Percentiles rank a stretch among this genome's conserved stretches.
Conservation (phyloP, 202 grass and related monocot species). For the Setaria viridis region DNA sequence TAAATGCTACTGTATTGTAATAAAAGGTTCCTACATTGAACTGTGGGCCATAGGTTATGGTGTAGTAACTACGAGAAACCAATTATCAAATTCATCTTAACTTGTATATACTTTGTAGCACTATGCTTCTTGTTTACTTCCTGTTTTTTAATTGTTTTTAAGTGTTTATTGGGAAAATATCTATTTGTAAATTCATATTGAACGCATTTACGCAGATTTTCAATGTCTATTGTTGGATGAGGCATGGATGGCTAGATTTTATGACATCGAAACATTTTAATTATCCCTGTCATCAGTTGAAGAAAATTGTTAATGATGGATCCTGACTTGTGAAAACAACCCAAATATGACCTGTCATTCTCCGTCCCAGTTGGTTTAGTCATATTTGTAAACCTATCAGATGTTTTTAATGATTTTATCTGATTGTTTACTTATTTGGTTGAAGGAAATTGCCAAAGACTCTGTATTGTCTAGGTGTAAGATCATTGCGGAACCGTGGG, state of each 20-base stretch:
- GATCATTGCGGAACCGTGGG: constrained; percentile 99
- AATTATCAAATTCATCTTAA: constrained; percentile 30
- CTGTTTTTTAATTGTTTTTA: background rate
- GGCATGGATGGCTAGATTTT: background rate
- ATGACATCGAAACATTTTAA: background rate
- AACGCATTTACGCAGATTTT: background rate
- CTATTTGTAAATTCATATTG: constrained; percentile 19
- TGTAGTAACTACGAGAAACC: constrained; percentile 1
- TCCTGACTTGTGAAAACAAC: background rate
- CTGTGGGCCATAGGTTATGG: background rate
- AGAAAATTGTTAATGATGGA: constrained; percentile 5
- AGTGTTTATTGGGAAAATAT: constrained; percentile 22
- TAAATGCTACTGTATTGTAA: constrained; percentile 1
- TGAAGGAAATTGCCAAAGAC: constrained; percentile 94
- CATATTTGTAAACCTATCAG: constrained; percentile 19
- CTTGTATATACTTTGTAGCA: constrained; percentile 23
- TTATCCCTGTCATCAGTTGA: background rate
- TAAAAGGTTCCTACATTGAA: constrained; percentile 18
- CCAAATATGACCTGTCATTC: constrained; percentile 9
- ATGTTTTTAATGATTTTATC: constrained; percentile 27
- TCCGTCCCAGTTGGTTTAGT: background rate
- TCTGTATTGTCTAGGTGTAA: constrained; percentile 92
- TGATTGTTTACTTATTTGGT: constrained; percentile 36
- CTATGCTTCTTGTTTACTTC: constrained; percentile 23
- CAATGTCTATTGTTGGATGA: background rate